Evolutionary conservation across 768 basidiomycete species (phyloP).

Genomic region (Neoboletus magnificus): DNA sequence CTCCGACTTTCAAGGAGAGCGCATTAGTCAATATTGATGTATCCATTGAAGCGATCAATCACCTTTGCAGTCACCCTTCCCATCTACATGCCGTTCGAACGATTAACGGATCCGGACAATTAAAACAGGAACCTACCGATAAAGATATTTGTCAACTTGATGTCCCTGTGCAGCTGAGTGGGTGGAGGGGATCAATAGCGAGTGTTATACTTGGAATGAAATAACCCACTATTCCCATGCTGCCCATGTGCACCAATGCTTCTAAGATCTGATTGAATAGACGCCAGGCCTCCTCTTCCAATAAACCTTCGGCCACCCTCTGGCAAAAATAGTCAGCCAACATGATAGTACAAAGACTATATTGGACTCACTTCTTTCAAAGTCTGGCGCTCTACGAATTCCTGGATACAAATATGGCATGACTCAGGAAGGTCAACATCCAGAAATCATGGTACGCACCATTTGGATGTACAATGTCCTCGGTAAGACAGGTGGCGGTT

Average conservation of each 20-base stretch:
- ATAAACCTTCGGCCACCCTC: conserved; percentile 76
- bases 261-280: conserved; percentile 88
- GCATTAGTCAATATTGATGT: neutral
- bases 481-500: conserved; percentile 29
- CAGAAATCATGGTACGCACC: conserved; percentile 41
- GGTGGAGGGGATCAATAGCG: conserved; percentile 23
- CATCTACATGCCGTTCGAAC: conserved; percentile 46
- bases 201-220: neutral
- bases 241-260: conserved; percentile 86
- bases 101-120: neutral
- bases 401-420: conserved; percentile 40
- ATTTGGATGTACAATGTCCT: conserved; percentile 92
- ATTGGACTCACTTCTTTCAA: conserved; percentile 61
- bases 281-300: conserved; percentile 85
- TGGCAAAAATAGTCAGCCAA: conserved; percentile 22
- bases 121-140: conserved; percentile 56
- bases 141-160: conserved; percentile 93
- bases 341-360: neutral
- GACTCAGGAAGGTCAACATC: neutral
- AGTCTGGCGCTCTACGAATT: conserved; percentile 90
- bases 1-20: conserved; percentile 57
- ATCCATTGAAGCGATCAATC: neutral
- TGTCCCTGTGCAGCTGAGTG: conserved; percentile 75
- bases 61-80: conserved; percentile 83
- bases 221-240: conserved; percentile 73